phyloP scores from a whole-genome alignment of 441 rosid genomes.

The Macaranga tanarius region DNA sequence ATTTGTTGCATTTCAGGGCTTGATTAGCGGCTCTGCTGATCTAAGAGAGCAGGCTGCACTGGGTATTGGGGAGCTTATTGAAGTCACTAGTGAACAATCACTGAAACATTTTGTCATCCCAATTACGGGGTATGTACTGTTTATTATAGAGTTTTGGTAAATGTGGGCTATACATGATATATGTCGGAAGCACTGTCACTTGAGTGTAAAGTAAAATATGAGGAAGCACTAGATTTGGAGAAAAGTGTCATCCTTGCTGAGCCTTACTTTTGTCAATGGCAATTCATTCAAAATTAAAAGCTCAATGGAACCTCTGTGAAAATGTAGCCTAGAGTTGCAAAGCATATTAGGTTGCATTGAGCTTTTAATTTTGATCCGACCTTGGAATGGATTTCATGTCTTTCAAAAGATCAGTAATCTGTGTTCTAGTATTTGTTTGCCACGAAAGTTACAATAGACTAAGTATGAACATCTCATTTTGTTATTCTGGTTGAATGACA shows the following conservation, averaged over 20 bases:
- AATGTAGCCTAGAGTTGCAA: too few species aligned
- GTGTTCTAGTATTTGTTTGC: not conserved
- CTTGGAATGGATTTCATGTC: too few species aligned
- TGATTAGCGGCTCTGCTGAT: slow-evolving; percentile 92
- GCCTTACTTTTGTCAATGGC: not conserved
- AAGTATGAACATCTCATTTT: not conserved
- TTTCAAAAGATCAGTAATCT: not conserved
- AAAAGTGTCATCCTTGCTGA: too few species aligned
- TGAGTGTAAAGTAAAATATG: not conserved
- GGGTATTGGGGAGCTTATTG: slow-evolving; percentile 98
- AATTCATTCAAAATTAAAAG: too few species aligned
- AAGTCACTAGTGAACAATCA: slow-evolving; percentile 94
- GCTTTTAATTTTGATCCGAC: not conserved
- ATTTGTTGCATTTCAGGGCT: slow-evolving; percentile 53
- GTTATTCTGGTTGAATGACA: not conserved
- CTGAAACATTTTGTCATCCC: slow-evolving; percentile 92
- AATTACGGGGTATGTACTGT: slow-evolving; percentile 80
- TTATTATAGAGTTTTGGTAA: not conserved
- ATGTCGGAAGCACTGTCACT: not conserved
- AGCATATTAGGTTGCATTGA: not conserved
- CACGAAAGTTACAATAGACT: not conserved
- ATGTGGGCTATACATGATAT: not conserved
- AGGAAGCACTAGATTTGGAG: not conserved
- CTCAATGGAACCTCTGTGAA: too few species aligned
- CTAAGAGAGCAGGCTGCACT: slow-evolving; percentile 97